phyloP scores from a whole-genome alignment of 441 rosid species.

The Pelargonium myrrhifolium region DNA sequence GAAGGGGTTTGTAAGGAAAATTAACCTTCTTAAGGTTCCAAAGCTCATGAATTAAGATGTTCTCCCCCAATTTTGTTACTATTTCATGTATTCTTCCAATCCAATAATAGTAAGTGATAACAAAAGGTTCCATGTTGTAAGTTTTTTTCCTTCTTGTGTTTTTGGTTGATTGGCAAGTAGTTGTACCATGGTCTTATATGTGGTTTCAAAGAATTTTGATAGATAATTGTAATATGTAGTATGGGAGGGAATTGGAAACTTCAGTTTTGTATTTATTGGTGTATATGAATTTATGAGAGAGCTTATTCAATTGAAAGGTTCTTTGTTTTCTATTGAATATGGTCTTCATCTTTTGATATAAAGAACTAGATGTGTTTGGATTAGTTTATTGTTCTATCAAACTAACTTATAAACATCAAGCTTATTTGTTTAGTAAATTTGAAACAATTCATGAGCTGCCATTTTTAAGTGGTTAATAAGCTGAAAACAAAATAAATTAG shows the following conservation, averaged over 20 bases:
- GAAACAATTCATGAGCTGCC: no score
- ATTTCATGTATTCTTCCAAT: background rate
- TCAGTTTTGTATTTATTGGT: background rate
- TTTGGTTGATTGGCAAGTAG: background rate
- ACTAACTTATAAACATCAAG: no score
- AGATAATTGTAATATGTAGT: background rate
- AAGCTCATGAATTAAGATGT: constrained; percentile 24
- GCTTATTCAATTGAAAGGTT: background rate
- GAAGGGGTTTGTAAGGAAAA: constrained; percentile 71
- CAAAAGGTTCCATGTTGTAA: background rate
- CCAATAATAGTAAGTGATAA: background rate
- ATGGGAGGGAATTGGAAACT: background rate
- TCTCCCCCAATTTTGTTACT: background rate
- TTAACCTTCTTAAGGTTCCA: constrained; percentile 62
- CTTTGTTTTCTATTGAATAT: no score
- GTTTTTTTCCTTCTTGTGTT: background rate
- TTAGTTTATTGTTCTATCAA: no score
- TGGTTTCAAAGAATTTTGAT: background rate
- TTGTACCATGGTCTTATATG: background rate
- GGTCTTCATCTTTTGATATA: no score
- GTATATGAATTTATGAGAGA: background rate
- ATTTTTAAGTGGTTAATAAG: no score
- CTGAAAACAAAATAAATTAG: no score
- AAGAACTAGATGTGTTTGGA: no score
- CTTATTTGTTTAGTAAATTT: no score